phyloP scores from a whole-genome alignment of 305 asterid genomes.

The Fraxinus latifolia region DNA sequence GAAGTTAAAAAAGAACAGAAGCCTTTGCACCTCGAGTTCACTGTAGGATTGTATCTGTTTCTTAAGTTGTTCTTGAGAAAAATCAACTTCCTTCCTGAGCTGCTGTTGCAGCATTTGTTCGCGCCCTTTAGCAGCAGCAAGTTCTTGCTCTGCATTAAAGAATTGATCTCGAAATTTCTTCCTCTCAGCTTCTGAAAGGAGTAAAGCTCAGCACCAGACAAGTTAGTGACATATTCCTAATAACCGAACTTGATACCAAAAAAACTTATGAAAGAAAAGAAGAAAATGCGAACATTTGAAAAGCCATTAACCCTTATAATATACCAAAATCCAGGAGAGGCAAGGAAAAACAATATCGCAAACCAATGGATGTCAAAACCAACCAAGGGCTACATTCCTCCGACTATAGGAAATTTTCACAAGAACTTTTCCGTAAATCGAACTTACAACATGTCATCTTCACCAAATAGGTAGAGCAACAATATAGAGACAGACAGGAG shows the following conservation, averaged over 20 bases:
- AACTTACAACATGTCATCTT: neutral
- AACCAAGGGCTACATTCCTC: neutral
- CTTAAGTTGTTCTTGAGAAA: conserved; percentile 68
- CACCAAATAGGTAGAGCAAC: neutral
- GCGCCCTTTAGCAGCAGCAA: conserved; percentile 87
- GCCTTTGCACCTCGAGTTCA: conserved; percentile 72
- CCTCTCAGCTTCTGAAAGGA: conserved; percentile 68
- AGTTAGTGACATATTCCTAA: neutral
- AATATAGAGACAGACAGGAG: neutral
- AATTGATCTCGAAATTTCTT: conserved; percentile 63
- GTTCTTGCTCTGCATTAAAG: conserved; percentile 76
- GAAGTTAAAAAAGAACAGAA: conserved; percentile 11
- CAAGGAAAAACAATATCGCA: conserved; percentile 1
- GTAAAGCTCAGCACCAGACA: conserved; percentile 20
- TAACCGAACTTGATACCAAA: neutral
- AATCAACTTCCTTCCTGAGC: conserved; percentile 64
- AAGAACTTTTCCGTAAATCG: neutral
- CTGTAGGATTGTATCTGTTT: conserved; percentile 67
- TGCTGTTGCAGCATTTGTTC: conserved; percentile 72
- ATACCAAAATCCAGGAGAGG: neutral
- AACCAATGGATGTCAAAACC: conserved; percentile 1
- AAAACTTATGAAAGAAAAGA: neutral
- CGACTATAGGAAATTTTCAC: neutral
- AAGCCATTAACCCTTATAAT: conserved; percentile 12
- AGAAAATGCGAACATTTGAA: neutral